A percentile compares a stretch with the other conserved stretches of the same genome.
Evolutionary conservation across 106 monocot genomes (phyloP).

Genomic region (Allium fistulosum): DNA sequence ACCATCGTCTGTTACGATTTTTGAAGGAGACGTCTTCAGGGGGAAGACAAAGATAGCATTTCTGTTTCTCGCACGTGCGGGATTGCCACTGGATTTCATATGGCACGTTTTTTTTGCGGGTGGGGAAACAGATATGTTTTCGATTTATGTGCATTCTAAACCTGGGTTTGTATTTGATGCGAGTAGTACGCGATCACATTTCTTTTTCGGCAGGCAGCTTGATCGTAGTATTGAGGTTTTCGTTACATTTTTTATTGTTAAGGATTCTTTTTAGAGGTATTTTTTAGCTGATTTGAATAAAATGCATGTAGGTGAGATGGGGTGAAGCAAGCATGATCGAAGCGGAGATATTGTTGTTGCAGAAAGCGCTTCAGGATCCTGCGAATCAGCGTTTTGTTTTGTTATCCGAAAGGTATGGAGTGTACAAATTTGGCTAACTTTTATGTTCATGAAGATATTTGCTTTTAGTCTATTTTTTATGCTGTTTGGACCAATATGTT

Average conservation of each 20-base stretch:
- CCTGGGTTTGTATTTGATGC: slow-evolving; percentile 58
- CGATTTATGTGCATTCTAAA: slow-evolving; percentile 71
- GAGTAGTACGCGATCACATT: slow-evolving; percentile 55
- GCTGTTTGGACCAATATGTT: no score
- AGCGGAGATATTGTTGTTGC: slow-evolving; percentile 63
- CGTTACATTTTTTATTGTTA: background rate
- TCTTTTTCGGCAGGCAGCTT: slow-evolving; percentile 65
- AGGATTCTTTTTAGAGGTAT: background rate
- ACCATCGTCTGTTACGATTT: no score
- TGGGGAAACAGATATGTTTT: slow-evolving; percentile 25
- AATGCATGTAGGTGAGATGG: slow-evolving; percentile 64
- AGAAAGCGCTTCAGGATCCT: slow-evolving; percentile 58
- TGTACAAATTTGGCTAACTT: no score
- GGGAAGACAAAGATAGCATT: no score
- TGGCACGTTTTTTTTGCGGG: slow-evolving; percentile 31
- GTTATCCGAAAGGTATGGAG: slow-evolving; percentile 65
- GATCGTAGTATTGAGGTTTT: slow-evolving; percentile 52
- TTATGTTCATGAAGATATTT: no score
- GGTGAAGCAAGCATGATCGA: slow-evolving; percentile 88
- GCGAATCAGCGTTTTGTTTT: slow-evolving; percentile 81
- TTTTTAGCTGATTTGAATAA: background rate
- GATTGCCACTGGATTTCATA: no score
- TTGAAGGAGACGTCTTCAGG: no score
- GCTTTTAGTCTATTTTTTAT: no score
- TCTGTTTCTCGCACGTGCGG: no score